Evolutionary conservation across 2,329 filamentous ascomycete genomes (phyloP), one percentile per base, ranked within the genome.

Genomic region (Sarocladium kiliense): DNA sequence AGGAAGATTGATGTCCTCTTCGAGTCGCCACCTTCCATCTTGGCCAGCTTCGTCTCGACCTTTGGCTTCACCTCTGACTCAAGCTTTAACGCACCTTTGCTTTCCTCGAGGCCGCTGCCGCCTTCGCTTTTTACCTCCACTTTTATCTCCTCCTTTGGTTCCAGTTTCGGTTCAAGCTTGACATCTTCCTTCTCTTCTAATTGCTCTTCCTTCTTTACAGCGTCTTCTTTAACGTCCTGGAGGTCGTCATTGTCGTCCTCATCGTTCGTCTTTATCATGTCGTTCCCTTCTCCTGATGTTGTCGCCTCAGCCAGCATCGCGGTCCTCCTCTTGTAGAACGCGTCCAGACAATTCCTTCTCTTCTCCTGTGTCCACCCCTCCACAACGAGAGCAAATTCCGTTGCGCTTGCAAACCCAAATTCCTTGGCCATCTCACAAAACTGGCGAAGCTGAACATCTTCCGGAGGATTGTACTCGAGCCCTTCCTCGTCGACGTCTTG

Each of bases 361-460:
- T 94, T 80, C 64, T 88, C 89, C 68, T 93, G 89, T 45, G 89
- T 95, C 89, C 91, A 95, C 14, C 85, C 82, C 70, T 97, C 94
- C 2, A 97, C 92, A 14, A 91, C 84, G 36, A 97, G 74, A 3
- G 92, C 94, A 77, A 97, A 97, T 58, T 94, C 88, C 0, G 85
- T 88, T 1, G 87, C 85, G 66, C 82, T 86, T 1, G 79, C 75
- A 66, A 91, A 96, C 1, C 89, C 90, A 68, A 91, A 89, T 55
- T 83, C 82, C 63, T 78, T 80, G 1, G 91, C 90, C 89, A 97
- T 96, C 25, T 86, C 88, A 70, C 91, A 96, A 64, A 99, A 96
- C 64, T 97, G 92, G 18, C 93, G 80, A 54, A 80, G 79, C 71
- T 84, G 83, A 9, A 97, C 88, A 9, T 86, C 82, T 54, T 80